Conservation (phyloP, 139 green algal species). For the Pleodorina starrii region DNA sequence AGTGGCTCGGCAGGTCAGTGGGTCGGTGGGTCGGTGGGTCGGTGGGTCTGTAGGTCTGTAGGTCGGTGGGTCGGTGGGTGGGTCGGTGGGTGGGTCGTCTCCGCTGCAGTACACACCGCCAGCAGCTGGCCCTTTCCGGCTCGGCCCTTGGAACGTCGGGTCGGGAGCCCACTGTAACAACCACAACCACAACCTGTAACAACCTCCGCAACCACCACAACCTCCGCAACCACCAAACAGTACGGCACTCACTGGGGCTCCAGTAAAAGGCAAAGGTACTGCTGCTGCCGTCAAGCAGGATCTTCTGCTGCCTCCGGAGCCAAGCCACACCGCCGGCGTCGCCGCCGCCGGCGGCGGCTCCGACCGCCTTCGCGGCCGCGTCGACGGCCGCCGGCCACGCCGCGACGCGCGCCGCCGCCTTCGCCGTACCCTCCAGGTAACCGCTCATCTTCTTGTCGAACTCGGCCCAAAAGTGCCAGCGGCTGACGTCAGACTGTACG, state of each 20-base stretch:
- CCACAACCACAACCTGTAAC: too few relatives aligned
- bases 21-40: too few relatives aligned
- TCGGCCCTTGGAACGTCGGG: too few relatives aligned
- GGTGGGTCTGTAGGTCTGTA: too few relatives aligned
- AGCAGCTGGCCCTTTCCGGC: too few relatives aligned
- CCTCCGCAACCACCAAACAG: not conserved
- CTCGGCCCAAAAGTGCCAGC: constrained; percentile 51
- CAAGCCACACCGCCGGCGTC: not conserved
- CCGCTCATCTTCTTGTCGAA: constrained; percentile 26
- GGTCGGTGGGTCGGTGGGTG: not conserved
- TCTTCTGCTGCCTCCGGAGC: constrained; percentile 17
- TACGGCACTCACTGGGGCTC: constrained; percentile 27
- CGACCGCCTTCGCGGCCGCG: not conserved
- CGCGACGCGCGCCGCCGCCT: not conserved
- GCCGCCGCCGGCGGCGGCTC: not conserved
- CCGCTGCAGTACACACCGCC: too few relatives aligned
- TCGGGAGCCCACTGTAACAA: too few relatives aligned
- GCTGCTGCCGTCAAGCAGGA: constrained; percentile 55
- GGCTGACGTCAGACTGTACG: constrained; percentile 5
- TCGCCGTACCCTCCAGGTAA: not conserved
- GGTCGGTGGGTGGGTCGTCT: too few relatives aligned
- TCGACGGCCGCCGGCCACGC: not conserved
- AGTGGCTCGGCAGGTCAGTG: too few relatives aligned
- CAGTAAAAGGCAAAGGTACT: constrained; percentile 61
- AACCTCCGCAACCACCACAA: not conserved